A percentile compares a stretch with the other conserved stretches of the same genome.
Evolutionary conservation across 495 filamentous ascomycete genomes (phyloP).

Genomic region (Trichocladium antarcticum): DNA sequence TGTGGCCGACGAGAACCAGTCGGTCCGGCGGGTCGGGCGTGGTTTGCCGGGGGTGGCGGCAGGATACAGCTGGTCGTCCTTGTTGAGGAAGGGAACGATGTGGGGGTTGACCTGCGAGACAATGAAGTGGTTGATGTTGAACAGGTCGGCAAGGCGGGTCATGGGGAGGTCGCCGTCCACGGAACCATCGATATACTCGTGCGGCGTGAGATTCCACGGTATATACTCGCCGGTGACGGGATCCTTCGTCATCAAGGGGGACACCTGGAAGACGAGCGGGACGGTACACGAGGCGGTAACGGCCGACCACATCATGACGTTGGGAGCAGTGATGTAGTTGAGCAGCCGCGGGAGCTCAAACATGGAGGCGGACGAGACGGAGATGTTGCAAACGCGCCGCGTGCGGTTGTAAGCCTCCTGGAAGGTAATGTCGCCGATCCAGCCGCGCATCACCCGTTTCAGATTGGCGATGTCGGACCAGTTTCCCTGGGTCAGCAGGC

Average conservation of each 20-base stretch:
- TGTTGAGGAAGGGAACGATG: slow-evolving; percentile 74
- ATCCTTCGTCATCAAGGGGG: slow-evolving; percentile 71
- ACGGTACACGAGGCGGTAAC: slow-evolving; percentile 92
- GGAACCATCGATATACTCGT: slow-evolving; percentile 84
- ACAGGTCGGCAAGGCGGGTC: slow-evolving; percentile 84
- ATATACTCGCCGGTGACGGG: slow-evolving; percentile 64
- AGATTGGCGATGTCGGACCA: slow-evolving; percentile 77
- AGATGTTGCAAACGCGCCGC: slow-evolving; percentile 80
- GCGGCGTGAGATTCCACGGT: slow-evolving; percentile 74
- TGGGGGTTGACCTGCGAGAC: slow-evolving; percentile 95
- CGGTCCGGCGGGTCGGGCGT: slow-evolving; percentile 23
- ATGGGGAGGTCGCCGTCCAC: slow-evolving; percentile 92
- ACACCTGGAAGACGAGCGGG: slow-evolving; percentile 71
- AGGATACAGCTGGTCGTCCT: slow-evolving; percentile 45
- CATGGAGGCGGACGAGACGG: slow-evolving; percentile 73
- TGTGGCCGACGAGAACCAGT: slow-evolving; percentile 54
- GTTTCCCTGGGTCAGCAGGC: slow-evolving; percentile 69
- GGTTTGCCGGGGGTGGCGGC: slow-evolving; percentile 30
- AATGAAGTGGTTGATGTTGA: slow-evolving; percentile 97
- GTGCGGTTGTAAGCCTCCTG: slow-evolving; percentile 93
- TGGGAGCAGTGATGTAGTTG: slow-evolving; percentile 87
- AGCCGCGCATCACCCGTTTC: slow-evolving; percentile 62
- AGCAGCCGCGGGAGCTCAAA: slow-evolving; percentile 79
- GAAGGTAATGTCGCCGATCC: slow-evolving; percentile 84
- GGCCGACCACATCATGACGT: slow-evolving; percentile 93